A percentile compares a stretch with the other conserved stretches of the same genome.
These are phyloP conservation scores for Aleurites moluccanus DNA, from an alignment of 441 rosid genomes.

Conservation along the genomic window DNA sequence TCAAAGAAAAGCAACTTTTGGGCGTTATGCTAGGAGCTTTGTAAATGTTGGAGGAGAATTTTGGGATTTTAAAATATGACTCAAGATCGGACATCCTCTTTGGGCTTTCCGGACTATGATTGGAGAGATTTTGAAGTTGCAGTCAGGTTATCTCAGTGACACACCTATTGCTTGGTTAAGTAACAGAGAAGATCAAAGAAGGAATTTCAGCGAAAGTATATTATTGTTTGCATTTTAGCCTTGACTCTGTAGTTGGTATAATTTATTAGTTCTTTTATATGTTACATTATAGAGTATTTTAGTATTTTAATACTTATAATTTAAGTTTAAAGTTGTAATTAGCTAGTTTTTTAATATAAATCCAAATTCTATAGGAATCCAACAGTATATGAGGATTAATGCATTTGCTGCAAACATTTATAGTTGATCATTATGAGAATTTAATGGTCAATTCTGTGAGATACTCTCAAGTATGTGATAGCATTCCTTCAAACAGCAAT, in stretches of 20 bases:
- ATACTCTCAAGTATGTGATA: not conserved
- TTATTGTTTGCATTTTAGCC: not conserved
- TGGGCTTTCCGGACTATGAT: too few relatives aligned
- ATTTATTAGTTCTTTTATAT: not conserved
- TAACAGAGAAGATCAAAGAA: not conserved
- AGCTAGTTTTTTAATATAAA: not conserved
- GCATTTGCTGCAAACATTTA: not conserved
- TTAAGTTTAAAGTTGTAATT: not conserved
- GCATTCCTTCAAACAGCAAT: not conserved
- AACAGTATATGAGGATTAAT: not conserved
- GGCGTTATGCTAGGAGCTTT: not conserved
- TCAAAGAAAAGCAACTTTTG: not conserved
- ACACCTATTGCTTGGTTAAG: not conserved
- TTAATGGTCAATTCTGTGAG: not conserved
- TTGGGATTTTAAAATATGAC: not conserved
- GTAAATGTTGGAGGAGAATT: not conserved
- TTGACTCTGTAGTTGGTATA: too few relatives aligned
- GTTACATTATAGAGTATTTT: not conserved
- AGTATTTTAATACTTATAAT: not conserved
- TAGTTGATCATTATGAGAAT: not conserved
- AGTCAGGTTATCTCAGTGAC: not conserved
- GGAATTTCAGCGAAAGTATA: not conserved
- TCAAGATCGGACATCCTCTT: too few relatives aligned
- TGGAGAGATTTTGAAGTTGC: not conserved
- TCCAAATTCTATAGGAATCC: not conserved